Conservation (phyloP, 83 land plant species). For the Thuja plicata region DNA sequence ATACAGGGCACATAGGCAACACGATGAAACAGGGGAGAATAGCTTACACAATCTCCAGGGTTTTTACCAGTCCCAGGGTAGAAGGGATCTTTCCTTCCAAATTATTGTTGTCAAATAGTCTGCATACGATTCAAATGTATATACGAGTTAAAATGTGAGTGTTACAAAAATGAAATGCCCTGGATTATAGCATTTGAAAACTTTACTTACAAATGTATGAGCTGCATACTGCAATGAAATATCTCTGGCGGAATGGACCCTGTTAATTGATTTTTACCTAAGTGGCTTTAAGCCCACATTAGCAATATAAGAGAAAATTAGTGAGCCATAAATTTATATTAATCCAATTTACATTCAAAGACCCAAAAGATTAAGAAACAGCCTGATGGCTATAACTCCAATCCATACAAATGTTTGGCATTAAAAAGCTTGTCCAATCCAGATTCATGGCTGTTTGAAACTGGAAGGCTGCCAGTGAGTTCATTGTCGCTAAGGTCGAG, state of each 20-base stretch:
- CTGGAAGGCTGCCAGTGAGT: constrained; percentile 46
- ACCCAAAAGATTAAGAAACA: background rate
- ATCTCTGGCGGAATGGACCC: constrained; percentile 37
- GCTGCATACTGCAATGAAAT: constrained; percentile 36
- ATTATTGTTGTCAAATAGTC: constrained; percentile 53
- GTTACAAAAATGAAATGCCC: background rate
- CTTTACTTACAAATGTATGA: constrained; percentile 41
- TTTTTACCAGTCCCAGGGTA: constrained; percentile 49
- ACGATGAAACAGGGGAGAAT: background rate
- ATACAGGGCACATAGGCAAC: background rate
- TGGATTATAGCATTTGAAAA: background rate
- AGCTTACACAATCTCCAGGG: constrained; percentile 77
- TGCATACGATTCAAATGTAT: background rate
- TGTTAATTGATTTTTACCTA: constrained; percentile 35
- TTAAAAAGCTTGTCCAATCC: constrained; percentile 52
- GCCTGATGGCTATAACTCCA: background rate
- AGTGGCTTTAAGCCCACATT: constrained; percentile 30
- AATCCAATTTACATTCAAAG: background rate
- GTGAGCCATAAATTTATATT: background rate
- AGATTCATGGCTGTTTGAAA: constrained; percentile 26
- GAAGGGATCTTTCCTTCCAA: constrained; percentile 53
- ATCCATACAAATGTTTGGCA: constrained; percentile 59
- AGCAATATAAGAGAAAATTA: background rate
- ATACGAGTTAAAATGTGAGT: background rate
- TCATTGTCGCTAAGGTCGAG: constrained; percentile 58